Conservation (phyloP, 768 basidiomycete species). For the Podaxis pistillaris region DNA sequence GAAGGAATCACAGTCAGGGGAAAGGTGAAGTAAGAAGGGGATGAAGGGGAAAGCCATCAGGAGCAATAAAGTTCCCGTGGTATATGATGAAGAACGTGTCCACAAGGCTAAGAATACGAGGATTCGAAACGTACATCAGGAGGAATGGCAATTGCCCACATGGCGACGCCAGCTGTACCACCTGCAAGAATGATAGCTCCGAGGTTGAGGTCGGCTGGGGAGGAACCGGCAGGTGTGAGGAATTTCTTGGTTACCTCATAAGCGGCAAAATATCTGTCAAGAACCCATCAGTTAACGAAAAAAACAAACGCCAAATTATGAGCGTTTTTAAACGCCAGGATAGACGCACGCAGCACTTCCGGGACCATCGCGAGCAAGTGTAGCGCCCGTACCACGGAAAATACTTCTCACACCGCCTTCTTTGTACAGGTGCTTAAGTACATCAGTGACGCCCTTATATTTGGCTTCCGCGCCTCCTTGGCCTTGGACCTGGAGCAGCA, state of each 20-base stretch:
- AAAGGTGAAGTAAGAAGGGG: background rate
- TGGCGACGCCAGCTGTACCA: constrained; percentile 92
- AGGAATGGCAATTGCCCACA: constrained; percentile 98
- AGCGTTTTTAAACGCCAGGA: background rate
- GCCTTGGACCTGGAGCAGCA: constrained; percentile 92
- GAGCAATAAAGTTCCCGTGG: background rate
- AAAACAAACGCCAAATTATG: background rate
- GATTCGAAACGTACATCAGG: constrained; percentile 70
- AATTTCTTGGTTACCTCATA: constrained; percentile 93
- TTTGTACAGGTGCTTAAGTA: constrained; percentile 84
- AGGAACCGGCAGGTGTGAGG: constrained; percentile 77
- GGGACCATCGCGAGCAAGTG: constrained; percentile 91
- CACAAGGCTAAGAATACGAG: background rate
- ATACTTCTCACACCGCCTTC: constrained; percentile 93
- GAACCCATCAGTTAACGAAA: background rate
- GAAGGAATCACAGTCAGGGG: background rate
- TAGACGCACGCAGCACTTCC: constrained; percentile 88
- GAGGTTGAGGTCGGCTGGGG: constrained; percentile 80
- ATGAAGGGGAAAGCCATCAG: background rate
- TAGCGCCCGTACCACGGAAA: constrained; percentile 92
- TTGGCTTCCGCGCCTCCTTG: constrained; percentile 69
- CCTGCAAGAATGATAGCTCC: constrained; percentile 88
- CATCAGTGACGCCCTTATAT: constrained; percentile 92
- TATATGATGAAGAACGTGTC: background rate
- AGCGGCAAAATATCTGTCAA: constrained; percentile 86